These are phyloP conservation scores for Brassica cretica DNA, from an alignment of 345 rosid genomes.

Conservation along the genomic window DNA sequence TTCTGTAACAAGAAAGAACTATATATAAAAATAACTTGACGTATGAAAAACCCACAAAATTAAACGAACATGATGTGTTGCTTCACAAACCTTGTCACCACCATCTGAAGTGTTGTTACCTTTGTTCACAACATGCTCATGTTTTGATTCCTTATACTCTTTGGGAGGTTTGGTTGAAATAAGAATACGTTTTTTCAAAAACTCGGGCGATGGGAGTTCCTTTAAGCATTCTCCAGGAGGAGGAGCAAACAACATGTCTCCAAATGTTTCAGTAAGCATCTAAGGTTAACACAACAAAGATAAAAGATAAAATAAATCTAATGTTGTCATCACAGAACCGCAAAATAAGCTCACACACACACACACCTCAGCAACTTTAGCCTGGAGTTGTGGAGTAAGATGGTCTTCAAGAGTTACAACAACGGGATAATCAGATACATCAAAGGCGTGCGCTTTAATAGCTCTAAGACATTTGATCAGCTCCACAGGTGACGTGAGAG, in stretches of 20 bases:
- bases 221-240: constrained; percentile 62
- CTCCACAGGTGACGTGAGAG: constrained; percentile 81
- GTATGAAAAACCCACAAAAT: not conserved
- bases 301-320: not conserved
- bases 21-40: not conserved
- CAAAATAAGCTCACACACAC: not conserved
- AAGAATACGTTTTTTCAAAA: constrained; percentile 60
- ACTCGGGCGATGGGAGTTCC: constrained; percentile 78
- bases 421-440: constrained; percentile 79
- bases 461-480: constrained; percentile 70
- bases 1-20: constrained; percentile 14
- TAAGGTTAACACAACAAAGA: constrained; percentile 38
- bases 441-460: constrained; percentile 74
- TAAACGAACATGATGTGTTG: not conserved
- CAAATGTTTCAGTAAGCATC: constrained; percentile 81
- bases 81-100: constrained; percentile 45
- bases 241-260: constrained; percentile 78
- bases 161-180: constrained; percentile 98
- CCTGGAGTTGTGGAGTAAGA: constrained; percentile 60
- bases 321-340: not conserved
- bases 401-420: constrained; percentile 97
- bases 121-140: constrained; percentile 35
- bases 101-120: constrained; percentile 2
- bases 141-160: constrained; percentile 66
- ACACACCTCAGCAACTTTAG: constrained; percentile 5